Evolutionary conservation across 768 basidiomycete species (phyloP), one percentile per base, ranked within the genome.

Genomic region (Tricholoma sp.): DNA sequence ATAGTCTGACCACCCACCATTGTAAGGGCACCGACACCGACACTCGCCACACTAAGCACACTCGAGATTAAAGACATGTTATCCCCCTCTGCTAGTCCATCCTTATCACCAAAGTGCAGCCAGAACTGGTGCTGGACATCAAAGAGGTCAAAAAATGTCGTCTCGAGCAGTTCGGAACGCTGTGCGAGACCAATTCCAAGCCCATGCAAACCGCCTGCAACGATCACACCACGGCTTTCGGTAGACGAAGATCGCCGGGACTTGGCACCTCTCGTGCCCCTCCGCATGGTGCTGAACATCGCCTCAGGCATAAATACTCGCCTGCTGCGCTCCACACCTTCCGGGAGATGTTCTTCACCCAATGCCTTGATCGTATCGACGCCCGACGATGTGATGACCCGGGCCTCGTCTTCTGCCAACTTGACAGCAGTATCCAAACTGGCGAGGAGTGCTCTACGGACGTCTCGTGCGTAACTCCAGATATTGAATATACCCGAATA

Each of bases 261-360:
- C 70, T 76, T 78, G 48, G 61, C 57, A 41, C 74, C 73, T 48
- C 69, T 77, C 31, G 74, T 74, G 4, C 73, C 72, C 55, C 72
- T 78, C 58, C 79, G 70, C 52, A 78, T 70, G 42, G 79, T 71
- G 54, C 82, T 83, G 74, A 98, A 99, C 97, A 99, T 98, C 12
- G 93, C 96, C 67, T 96, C 89, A n/a, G 96, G 92, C 76, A 91
- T 85, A 78, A 99, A 99, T 11, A 96, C 84, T 28, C 92, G 80
- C 55, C 84, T 80, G 50, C 83, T 84, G 39, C 91, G 79, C 68
- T 94, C 92, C 20, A 93, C 91, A 56, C 86, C 88, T 51, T 80
- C 79, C 1, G 89, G 90, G 13, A 99, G 81, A 71, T 91, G 83
- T 55, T 76, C 75, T 57, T 96, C 88, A 17, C 84, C 94, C 17